A percentile compares a stretch with the other conserved stretches of the same genome.
Conservation (phyloP, 345 rosid genomes). For the Citrus unshiu region DNA sequence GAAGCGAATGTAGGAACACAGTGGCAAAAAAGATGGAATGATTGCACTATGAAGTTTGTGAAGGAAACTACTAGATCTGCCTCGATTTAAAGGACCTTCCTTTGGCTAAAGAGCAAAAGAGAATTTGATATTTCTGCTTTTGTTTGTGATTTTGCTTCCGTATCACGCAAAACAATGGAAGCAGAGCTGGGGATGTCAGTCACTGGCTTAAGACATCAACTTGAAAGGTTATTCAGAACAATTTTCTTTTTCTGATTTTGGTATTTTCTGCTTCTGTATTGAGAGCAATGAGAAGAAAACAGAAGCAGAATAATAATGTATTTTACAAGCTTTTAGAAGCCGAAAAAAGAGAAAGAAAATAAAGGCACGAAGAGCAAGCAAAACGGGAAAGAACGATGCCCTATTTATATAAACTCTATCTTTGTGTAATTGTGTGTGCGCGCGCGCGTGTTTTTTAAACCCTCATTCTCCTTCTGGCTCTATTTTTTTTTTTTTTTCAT, state of each 20-base stretch:
- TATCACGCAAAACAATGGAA: slow-evolving; percentile 28
- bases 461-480: not conserved
- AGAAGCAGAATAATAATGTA: slow-evolving; percentile 26
- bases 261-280: slow-evolving; percentile 16
- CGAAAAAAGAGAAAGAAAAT: slow-evolving; percentile 14
- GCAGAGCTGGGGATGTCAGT: slow-evolving; percentile 35
- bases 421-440: not conserved
- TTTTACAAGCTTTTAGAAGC: not conserved
- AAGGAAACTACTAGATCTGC: slow-evolving; percentile 33
- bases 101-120: slow-evolving; percentile 21
- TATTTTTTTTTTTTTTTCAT: not conserved
- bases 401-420: slow-evolving; percentile 27
- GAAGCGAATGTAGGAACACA: not conserved
- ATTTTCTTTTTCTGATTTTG: not conserved
- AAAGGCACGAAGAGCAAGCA: slow-evolving; percentile 12
- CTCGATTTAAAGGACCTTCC: slow-evolving; percentile 10
- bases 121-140: slow-evolving; percentile 10
- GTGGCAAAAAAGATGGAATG: not conserved
- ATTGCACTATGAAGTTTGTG: not conserved
- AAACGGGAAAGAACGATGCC: slow-evolving; percentile 27
- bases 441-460: too few species aligned
- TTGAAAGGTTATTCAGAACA: not conserved
- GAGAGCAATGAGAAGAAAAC: slow-evolving; percentile 21
- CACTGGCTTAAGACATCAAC: slow-evolving; percentile 2
- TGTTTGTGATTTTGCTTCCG: slow-evolving; percentile 29